Base-by-base conservation (phyloP, 169 alveolate species). In the Babesia bigemina region DNA sequence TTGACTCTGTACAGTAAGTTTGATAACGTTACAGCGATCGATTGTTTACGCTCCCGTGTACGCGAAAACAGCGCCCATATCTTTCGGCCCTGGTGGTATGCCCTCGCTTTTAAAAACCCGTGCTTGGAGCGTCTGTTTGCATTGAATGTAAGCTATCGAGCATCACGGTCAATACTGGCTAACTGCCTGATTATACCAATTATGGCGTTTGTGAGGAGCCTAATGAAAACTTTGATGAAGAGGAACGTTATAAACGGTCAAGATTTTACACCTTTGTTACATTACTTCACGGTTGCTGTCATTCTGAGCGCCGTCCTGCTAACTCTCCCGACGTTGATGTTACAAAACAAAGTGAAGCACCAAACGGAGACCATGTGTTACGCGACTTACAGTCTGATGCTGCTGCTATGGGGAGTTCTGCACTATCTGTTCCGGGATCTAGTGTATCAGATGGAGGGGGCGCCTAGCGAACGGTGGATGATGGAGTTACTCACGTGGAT, bases 61-160 rank as follows among this genome's bases (percentile, higher is more conserved):
- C 53, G 39, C 28, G 47, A 17, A 14, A 28, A 6, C 55, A 28
- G 56, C 36, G 9, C 26, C 36, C 42, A 45, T 24, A 57, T 53
- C 17, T 67, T 67, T 55, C 22, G 24, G 19, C 52, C 8, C 28
- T 4, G 39, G 39, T 13, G 21, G 53, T 53, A 29, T 33, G 56
- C 48, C 19, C 76, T 19, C 1, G 13, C 76, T 0, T 67, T 67
- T 53, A 86, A 59, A 42, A 71, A 75, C 53, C 81, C 76, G 16
- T 55, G 85, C 4, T 21, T 90, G 61, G 94, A 90, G 69, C 59
- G 79, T 16, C 58, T 90, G 45, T 90, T 83, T 69, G 92, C 85
- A 11, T 70, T 90, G 59, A 90, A 90, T 60, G 53, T 90, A 36
- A 90, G 75, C 63, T 48, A 62, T 26, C 58, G 83, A 85, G 85